These are phyloP conservation scores for Hortaea werneckii DNA, from an alignment of 2,329 filamentous ascomycete species.

Conservation along the genomic window DNA sequence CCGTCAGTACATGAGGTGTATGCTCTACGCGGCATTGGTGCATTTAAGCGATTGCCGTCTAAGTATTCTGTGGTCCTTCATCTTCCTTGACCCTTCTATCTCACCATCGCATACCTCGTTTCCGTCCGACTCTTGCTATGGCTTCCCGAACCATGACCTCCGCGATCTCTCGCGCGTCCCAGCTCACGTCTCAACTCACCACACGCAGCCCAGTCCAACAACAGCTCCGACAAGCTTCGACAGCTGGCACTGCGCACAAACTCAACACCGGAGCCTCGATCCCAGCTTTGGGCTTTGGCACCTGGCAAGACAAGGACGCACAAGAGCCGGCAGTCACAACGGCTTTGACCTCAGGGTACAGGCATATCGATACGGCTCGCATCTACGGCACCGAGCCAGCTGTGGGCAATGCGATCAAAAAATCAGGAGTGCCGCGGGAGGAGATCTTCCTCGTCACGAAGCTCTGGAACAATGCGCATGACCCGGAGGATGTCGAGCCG, in stretches of 20 bases:
- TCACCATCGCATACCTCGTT: too few species aligned
- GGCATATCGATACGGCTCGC: conserved; percentile 38
- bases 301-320: conserved; percentile 42
- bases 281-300: conserved; percentile 34
- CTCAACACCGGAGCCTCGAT: conserved; percentile 28
- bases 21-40: too few species aligned
- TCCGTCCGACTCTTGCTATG: not conserved
- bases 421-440: conserved; percentile 52
- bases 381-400: conserved; percentile 50
- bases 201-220: conserved; percentile 13
- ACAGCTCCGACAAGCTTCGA: conserved; percentile 21
- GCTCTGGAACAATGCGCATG: conserved; percentile 47
- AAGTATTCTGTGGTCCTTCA: too few species aligned
- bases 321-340: conserved; percentile 35
- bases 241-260: conserved; percentile 18
- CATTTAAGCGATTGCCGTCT: too few species aligned
- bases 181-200: conserved; percentile 15
- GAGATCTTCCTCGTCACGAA: conserved; percentile 60
- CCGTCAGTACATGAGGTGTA: too few species aligned
- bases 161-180: conserved; percentile 11
- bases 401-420: conserved; percentile 54
- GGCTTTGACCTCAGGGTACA: conserved; percentile 43
- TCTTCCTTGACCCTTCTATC: too few species aligned
- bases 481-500: conserved; percentile 50
- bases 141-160: conserved; percentile 8